Base-by-base conservation (phyloP, 495 filamentous ascomycete species). In the Lophiostoma macrostomum region DNA sequence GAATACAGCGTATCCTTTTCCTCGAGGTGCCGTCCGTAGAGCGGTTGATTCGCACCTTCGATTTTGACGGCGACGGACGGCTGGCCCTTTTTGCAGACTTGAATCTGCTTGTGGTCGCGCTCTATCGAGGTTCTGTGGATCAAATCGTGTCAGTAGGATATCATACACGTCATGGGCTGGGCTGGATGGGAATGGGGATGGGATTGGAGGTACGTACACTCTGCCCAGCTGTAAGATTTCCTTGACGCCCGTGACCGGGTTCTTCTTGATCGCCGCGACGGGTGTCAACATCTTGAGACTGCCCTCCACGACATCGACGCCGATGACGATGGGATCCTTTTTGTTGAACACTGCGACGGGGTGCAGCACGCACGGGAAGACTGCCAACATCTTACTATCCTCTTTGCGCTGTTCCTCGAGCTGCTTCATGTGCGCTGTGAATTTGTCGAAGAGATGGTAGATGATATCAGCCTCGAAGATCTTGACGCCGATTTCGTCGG, bases 391-490 rank as follows among this genome's bases (percentile, higher is more conserved):
- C 74, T 97, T 97, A 59, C 84, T 87, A 64, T 99, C 91, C 63
- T 96, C 93, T 76, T 96, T 96, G 72, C 87, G 88, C 77, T 87
- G 82, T 71, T 94, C 91, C 10, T 81, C 78, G 53, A 95, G 75
- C 59, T 85, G 75, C 13, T 84, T 83, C 83, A 96, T 94, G 68
- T 97, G 90, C 71, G 86, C 87, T 32, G 88, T 96, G 75, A 97
- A 99, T 56, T 84, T 77, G 67, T 99, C 94, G 68, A 99, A 99
- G 45, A 99, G 76, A 68, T 99, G 94, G 67, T 99, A 99, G 57
- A 99, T 99, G 63, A 99, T 99, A 61, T 99, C 90, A 5, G 94
- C 94, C 0, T 89, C 95, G 76, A 97, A 97, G 64, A 99, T 88
- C 79, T 96, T 99, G 68, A 99, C 87, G 25, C 91, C 91, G 31